Evolutionary conservation across 2,329 filamentous ascomycete species (phyloP), one percentile per base, ranked within the genome.

Genomic region (Penicillium sp.): DNA sequence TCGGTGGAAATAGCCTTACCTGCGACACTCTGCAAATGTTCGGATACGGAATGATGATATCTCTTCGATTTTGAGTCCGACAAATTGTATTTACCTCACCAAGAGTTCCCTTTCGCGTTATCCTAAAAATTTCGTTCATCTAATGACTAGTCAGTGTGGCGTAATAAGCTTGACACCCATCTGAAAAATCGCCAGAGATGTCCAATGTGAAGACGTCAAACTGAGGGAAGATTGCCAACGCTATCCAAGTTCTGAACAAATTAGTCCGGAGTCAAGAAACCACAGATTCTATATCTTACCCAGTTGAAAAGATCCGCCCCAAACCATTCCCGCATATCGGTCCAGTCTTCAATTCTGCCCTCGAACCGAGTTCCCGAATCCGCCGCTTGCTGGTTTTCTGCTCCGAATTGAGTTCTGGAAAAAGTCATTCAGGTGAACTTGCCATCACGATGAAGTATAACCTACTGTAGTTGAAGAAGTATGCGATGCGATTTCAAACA

Each of bases 241-340:
- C 5, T 46, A 4, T 50, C 34, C 23, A 50, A 27, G 25, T 19
- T 50, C 47, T 50, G 23, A n/a, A 9, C 4, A 29, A 13, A 16
- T 50, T 19, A 39, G 47, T 11, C 1, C 4, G 2, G 16, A 39
- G 16, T 23, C 10, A n/a, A 27, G 23, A 29, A 39, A 27, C 15
- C 21, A 38, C 3, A 19, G 5, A 19, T 27, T 38, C 9, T 25
- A 43, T 43, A 11, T 16, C 29, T 27, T 47, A 53, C 50, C 53
- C 53, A 50, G 29, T 41, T 41, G 16, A 52, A 36, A 21, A 51
- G 27, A 43, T 45, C 48, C 19, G 36, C 1, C 27, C 50, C 43
- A 34, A 53, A 31, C 49, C 49, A 57, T 33, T 33, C 29, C 49
- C 34, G 34, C 50, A 54, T 72, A 80, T 53, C 55, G 39, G 33